These are phyloP conservation scores for Blattamonas nauphoetae DNA, from an alignment of 78 protist genomes.

Conservation along the genomic window DNA sequence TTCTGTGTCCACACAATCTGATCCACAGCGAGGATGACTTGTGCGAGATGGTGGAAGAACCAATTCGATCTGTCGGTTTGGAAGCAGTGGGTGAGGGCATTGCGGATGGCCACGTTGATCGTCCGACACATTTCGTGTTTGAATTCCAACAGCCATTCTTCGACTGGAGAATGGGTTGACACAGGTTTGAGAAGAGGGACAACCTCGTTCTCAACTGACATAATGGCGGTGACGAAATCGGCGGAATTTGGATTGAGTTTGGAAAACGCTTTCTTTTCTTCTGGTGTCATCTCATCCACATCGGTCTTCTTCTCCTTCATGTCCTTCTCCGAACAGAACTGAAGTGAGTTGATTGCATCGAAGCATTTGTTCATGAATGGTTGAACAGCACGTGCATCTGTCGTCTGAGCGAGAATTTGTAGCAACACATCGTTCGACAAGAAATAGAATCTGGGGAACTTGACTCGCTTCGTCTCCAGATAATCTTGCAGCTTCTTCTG, in stretches of 20 bases:
- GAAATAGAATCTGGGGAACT: constrained; percentile 60
- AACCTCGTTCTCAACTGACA: neutral
- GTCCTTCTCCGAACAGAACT: neutral
- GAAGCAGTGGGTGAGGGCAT: constrained; percentile 7
- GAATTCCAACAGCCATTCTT: constrained; percentile 44
- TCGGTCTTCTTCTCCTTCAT: neutral
- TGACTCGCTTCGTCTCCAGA: constrained; percentile 51
- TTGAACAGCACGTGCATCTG: constrained; percentile 16
- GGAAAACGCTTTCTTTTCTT: too few species aligned
- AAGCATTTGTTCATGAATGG: constrained; percentile 21
- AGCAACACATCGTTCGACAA: constrained; percentile 62
- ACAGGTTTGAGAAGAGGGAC: neutral
- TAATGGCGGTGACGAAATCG: neutral
- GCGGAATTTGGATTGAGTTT: neutral
- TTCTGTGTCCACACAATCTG: constrained; percentile 54
- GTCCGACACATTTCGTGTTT: constrained; percentile 32
- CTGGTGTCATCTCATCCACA: too few species aligned
- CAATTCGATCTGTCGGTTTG: constrained; percentile 9
- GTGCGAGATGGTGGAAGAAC: constrained; percentile 38
- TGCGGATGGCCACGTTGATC: constrained; percentile 17
- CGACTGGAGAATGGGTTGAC: constrained; percentile 38
- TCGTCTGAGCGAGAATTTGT: constrained; percentile 45
- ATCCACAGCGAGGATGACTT: constrained; percentile 39
- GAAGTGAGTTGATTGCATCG: neutral
- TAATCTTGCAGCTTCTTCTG: constrained; percentile 56